Evolutionary conservation across 2,329 filamentous ascomycete genomes (phyloP).

Genomic region (Pseudogymnoascus sp.): DNA sequence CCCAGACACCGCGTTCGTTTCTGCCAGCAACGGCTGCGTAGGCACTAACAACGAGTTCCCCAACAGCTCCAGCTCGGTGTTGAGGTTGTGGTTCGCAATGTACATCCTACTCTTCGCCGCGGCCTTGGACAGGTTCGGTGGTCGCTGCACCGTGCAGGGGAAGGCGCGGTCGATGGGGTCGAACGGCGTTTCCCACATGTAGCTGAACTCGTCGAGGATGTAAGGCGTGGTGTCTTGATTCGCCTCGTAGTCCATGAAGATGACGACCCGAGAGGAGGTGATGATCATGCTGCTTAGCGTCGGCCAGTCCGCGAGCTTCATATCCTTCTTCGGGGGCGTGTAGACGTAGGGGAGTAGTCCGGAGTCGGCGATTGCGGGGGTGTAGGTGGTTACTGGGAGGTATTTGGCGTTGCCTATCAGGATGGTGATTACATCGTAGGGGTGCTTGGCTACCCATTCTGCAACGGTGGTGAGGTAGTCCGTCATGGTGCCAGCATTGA

Average conservation of each 20-base stretch:
- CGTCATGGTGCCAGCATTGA: constrained; percentile 73
- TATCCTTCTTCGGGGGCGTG: constrained; percentile 61
- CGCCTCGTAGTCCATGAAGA: constrained; percentile 77
- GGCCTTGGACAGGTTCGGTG: constrained; percentile 52
- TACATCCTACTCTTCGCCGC: constrained; percentile 61
- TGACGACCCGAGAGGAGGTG: constrained; percentile 60
- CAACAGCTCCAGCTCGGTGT: constrained; percentile 64
- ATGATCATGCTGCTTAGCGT: constrained; percentile 72
- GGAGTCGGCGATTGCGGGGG: constrained; percentile 59
- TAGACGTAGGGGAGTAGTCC: constrained; percentile 71
- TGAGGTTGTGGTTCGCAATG: constrained; percentile 86
- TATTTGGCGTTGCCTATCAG: constrained; percentile 79
- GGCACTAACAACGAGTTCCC: constrained; percentile 61
- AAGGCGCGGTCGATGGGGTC: constrained; percentile 56
- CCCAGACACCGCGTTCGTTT: constrained; percentile 62
- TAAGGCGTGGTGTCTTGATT: constrained; percentile 74
- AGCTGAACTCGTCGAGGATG: constrained; percentile 78
- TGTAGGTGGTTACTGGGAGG: constrained; percentile 56
- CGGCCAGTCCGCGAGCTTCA: constrained; percentile 73
- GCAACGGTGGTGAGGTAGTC: constrained; percentile 63
- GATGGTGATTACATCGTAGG: constrained; percentile 82
- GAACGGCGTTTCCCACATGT: constrained; percentile 89
- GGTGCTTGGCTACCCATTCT: constrained; percentile 66
- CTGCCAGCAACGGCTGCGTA: constrained; percentile 60
- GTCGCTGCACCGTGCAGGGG: constrained; percentile 72